Evolutionary conservation across 2,329 filamentous ascomycete species (phyloP).

Genomic region (Talaromyces funiculosus): DNA sequence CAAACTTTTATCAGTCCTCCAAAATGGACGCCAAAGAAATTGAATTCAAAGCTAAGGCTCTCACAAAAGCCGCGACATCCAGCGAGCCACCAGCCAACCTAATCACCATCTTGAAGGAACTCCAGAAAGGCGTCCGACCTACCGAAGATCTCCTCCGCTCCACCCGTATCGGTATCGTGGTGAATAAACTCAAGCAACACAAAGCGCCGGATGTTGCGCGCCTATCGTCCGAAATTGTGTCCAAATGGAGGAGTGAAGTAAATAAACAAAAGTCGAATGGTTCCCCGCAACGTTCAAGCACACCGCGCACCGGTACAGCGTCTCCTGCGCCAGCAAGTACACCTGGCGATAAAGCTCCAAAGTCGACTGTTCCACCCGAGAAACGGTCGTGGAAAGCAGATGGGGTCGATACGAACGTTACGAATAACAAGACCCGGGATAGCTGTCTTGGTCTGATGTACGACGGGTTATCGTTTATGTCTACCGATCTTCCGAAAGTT

Average conservation of each 20-base stretch:
- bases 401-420: constrained; percentile 70
- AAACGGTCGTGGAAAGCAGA: constrained; percentile 81
- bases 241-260: constrained; percentile 53
- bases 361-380: constrained; percentile 56
- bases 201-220: constrained; percentile 67
- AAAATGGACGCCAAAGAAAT: constrained; percentile 79
- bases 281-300: constrained; percentile 36
- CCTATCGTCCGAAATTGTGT: constrained; percentile 74
- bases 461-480: constrained; percentile 77
- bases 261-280: constrained; percentile 41
- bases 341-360: constrained; percentile 47
- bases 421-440: constrained; percentile 68
- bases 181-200: constrained; percentile 79
- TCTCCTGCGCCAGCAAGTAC: constrained; percentile 45
- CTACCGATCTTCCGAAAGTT: constrained; percentile 53
- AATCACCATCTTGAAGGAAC: constrained; percentile 65
- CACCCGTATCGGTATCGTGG: constrained; percentile 84
- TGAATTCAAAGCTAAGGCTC: constrained; percentile 66
- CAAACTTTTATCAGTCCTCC: not conserved
- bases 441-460: constrained; percentile 87
- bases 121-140: constrained; percentile 74
- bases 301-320: constrained; percentile 46
- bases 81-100: constrained; percentile 70
- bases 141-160: constrained; percentile 86
- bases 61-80: constrained; percentile 70